Evolutionary conservation across 2,329 filamentous ascomycete genomes (phyloP).

Genomic region (Colletotrichum sp.): DNA sequence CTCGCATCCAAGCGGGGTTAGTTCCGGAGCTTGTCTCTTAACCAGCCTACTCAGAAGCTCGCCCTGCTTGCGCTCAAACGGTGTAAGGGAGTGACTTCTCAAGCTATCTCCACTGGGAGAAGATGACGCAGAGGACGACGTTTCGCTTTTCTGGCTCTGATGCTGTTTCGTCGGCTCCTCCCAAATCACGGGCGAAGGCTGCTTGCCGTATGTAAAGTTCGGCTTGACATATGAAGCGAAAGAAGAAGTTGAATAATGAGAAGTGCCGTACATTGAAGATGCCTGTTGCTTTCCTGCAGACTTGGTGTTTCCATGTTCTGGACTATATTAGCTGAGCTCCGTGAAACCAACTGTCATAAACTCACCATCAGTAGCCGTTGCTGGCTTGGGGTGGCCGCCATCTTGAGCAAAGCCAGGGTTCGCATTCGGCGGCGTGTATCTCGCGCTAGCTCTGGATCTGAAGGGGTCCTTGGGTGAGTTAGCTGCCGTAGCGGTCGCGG

Average conservation of each 20-base stretch:
- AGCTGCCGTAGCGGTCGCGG: constrained; percentile 6
- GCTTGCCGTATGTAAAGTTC: not conserved
- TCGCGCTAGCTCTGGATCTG: constrained; percentile 19
- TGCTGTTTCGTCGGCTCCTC: not conserved
- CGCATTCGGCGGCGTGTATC: constrained; percentile 20
- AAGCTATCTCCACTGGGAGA: constrained; percentile 22
- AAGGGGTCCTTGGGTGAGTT: constrained; percentile 17
- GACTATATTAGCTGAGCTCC: not conserved
- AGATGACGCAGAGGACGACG: not conserved
- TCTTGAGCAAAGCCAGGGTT: not conserved
- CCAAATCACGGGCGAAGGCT: not conserved
- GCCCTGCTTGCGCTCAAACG: constrained; percentile 46
- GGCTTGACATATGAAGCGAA: not conserved
- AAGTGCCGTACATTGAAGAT: constrained; percentile 53
- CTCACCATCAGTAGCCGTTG: not conserved
- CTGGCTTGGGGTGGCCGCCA: not conserved
- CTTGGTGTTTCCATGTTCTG: not conserved
- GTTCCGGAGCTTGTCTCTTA: constrained; percentile 26
- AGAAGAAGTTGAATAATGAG: constrained; percentile 14
- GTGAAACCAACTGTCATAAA: not conserved
- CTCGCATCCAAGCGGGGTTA: constrained; percentile 2
- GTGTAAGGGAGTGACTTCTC: constrained; percentile 29
- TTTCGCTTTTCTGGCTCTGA: not conserved
- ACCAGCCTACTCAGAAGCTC: constrained; percentile 42
- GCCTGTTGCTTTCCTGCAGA: constrained; percentile 29